Percentiles rank a stretch among this genome's conserved stretches.
Evolutionary conservation across 768 basidiomycete species (phyloP).

Genomic region (Russula abietina): DNA sequence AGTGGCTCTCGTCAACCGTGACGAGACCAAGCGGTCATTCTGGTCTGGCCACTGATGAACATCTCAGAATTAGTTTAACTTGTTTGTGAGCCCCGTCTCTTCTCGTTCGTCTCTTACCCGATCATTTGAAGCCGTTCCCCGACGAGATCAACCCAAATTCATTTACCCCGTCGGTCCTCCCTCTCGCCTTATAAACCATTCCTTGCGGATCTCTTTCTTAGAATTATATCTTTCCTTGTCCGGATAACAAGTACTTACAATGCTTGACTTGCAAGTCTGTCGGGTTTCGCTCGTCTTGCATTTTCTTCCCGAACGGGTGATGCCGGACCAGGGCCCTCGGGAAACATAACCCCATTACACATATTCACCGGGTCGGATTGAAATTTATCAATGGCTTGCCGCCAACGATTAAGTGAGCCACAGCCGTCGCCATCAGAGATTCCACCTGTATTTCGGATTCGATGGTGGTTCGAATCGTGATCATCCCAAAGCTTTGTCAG

Average conservation of each 20-base stretch:
- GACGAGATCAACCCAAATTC: no score
- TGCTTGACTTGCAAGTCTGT: no score
- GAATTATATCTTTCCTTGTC: no score
- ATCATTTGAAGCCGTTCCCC: neutral
- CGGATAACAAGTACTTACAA: no score
- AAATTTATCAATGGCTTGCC: neutral
- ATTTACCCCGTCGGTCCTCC: no score
- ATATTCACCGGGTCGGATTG: neutral
- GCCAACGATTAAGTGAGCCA: neutral
- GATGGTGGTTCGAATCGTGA: neutral
- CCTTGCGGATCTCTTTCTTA: no score
- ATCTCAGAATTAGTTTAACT: neutral
- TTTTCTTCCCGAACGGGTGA: no score
- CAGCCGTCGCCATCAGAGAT: neutral
- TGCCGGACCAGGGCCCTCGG: neutral
- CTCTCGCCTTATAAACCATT: no score
- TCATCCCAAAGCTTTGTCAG: neutral
- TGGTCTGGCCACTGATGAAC: neutral
- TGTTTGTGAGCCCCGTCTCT: neutral
- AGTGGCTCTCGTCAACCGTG: neutral
- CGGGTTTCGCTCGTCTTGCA: no score
- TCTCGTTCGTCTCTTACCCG: neutral
- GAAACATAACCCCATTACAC: neutral
- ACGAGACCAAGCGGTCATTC: neutral
- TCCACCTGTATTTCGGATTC: no score